A percentile compares a stretch with the other conserved stretches of the same genome.
Conservation (phyloP, 441 rosid genomes). For the Populus hybrid region DNA sequence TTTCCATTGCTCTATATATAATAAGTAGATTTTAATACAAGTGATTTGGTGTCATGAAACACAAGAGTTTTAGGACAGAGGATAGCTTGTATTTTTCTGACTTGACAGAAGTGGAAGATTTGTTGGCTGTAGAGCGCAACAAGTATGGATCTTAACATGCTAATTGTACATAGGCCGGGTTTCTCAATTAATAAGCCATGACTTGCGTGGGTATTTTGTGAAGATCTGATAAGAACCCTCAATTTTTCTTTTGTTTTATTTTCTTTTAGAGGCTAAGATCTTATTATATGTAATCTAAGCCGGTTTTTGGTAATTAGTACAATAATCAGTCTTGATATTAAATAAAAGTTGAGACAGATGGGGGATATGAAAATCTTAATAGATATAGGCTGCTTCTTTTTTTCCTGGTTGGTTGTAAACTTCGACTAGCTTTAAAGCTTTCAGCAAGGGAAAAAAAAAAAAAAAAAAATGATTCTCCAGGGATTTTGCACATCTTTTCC, state of each 20-base stretch:
- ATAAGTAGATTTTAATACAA: no score
- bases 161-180: not conserved
- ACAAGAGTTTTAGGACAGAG: no score
- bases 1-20: no score
- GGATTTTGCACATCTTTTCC: not conserved
- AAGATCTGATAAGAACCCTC: no score
- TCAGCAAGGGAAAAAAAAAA: not conserved
- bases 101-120: not conserved
- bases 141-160: not conserved
- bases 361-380: not conserved
- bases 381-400: not conserved
- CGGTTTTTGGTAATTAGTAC: not conserved
- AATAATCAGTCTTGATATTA: not conserved
- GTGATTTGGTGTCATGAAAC: no score
- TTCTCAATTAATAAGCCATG: not conserved
- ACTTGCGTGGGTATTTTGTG: not conserved
- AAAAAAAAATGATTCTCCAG: not conserved
- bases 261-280: no score
- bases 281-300: not conserved
- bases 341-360: not conserved
- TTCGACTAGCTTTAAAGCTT: constrained; percentile 10
- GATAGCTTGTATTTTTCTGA: not conserved
- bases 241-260: no score
- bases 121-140: not conserved
- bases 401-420: not conserved